Percentiles rank a stretch among this genome's conserved stretches.
Conservation (phyloP, 768 basidiomycete species). For the Auricularia sp. region DNA sequence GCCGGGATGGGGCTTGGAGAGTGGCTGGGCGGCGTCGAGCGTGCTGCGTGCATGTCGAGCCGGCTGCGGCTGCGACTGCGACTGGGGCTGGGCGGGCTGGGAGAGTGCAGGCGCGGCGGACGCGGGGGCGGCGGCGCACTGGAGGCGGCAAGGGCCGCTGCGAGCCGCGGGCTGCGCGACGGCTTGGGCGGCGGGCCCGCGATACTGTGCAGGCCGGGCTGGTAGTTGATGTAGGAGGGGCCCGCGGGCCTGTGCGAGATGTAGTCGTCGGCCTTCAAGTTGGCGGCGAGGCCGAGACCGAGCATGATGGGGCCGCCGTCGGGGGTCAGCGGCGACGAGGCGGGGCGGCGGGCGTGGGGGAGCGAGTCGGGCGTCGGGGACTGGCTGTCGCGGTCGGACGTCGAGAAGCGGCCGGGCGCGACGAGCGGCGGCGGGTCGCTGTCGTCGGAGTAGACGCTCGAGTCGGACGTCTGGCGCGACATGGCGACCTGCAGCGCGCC, state of each 20-base stretch:
- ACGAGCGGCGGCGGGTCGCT: neutral
- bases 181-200: constrained; percentile 68
- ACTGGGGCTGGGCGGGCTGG: constrained; percentile 23
- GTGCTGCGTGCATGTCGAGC: neutral
- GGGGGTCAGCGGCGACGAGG: neutral
- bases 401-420: neutral
- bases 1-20: neutral
- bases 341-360: neutral
- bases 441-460: neutral
- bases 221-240: constrained; percentile 10
- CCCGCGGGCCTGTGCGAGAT: constrained; percentile 1
- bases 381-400: neutral
- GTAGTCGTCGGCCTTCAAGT: neutral
- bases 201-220: constrained; percentile 48
- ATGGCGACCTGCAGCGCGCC: neutral
- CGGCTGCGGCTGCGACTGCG: constrained; percentile 3
- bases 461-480: neutral
- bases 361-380: neutral
- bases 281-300: neutral
- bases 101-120: constrained; percentile 54
- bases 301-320: neutral
- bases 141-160: constrained; percentile 36
- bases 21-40: neutral
- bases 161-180: constrained; percentile 28
- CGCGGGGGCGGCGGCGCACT: constrained; percentile 41